Conservation (phyloP, 208 protist species). For the Leishmania aethiopica region DNA sequence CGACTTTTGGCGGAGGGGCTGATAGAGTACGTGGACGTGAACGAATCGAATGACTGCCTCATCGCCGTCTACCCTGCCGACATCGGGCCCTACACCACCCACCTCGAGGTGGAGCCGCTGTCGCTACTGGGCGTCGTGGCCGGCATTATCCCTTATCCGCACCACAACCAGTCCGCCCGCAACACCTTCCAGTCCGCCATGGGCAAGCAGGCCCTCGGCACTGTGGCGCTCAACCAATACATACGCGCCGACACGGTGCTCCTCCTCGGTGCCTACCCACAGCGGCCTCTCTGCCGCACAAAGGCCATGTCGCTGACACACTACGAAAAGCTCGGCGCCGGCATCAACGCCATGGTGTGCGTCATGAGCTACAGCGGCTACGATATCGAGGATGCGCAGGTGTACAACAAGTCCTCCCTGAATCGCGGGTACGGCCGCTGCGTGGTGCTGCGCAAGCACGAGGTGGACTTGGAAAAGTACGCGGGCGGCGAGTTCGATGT, state of each 20-base stretch:
- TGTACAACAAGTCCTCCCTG: constrained; percentile 97
- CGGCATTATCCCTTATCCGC: constrained; percentile 99
- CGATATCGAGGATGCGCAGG: constrained; percentile 99
- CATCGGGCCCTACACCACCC: constrained; percentile 90
- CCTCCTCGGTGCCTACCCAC: constrained; percentile 98
- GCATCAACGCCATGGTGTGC: constrained; percentile 99
- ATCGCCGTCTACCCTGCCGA: constrained; percentile 95
- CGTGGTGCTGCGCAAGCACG: constrained; percentile 92
- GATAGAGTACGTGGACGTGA: constrained; percentile 99
- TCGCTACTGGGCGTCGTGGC: constrained; percentile 93
- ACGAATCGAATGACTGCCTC: constrained; percentile 98
- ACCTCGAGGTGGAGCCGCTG: constrained; percentile 93
- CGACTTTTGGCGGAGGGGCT: constrained; percentile 93
- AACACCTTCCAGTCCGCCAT: constrained; percentile 99
- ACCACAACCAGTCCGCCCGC: constrained; percentile 99
- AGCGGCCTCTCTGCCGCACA: constrained; percentile 97
- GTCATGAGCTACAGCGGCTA: constrained; percentile 99
- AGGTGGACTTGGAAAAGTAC: constrained; percentile 71
- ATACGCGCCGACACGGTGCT: constrained; percentile 98
- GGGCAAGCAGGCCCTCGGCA: constrained; percentile 99
- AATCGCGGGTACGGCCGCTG: constrained; percentile 98
- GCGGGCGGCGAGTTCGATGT: constrained; percentile 74
- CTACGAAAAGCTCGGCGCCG: constrained; percentile 98
- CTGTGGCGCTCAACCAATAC: constrained; percentile 95
- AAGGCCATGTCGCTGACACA: constrained; percentile 96